Percentiles rank a stretch among this genome's conserved stretches.
These are phyloP conservation scores for Oryza brachyantha DNA, from an alignment of 176 grass and related monocot species.

Conservation along the genomic window DNA sequence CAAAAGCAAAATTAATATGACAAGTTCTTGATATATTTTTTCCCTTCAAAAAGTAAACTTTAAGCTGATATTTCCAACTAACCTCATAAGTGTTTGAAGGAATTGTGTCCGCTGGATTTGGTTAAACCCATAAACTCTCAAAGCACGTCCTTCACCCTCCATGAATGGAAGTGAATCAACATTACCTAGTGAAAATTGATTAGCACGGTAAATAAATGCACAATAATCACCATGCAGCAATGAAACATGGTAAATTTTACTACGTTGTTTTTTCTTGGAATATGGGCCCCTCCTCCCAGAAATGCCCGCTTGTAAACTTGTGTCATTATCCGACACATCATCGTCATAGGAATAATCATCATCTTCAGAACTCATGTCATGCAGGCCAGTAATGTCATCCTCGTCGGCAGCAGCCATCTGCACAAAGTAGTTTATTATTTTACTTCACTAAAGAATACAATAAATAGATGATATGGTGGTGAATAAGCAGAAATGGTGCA, in stretches of 20 bases:
- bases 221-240: slow-evolving; percentile 17
- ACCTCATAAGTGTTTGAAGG: slow-evolving; percentile 85
- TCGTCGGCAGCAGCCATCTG: slow-evolving; percentile 91
- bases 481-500: slow-evolving; percentile 11
- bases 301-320: slow-evolving; percentile 51
- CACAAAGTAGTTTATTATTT: slow-evolving; percentile 18
- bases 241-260: slow-evolving; percentile 33
- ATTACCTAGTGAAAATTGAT: slow-evolving; percentile 45
- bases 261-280: slow-evolving; percentile 90
- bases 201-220: slow-evolving; percentile 27
- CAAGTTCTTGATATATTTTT: slow-evolving; percentile 1
- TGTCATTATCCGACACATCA: slow-evolving; percentile 79
- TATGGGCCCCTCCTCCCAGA: slow-evolving; percentile 55
- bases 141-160: slow-evolving; percentile 81
- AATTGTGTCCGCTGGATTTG: slow-evolving; percentile 73
- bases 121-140: slow-evolving; percentile 95
- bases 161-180: slow-evolving; percentile 80
- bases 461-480: neutral
- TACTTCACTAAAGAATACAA: neutral
- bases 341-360: slow-evolving; percentile 92
- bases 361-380: slow-evolving; percentile 85
- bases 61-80: slow-evolving; percentile 25
- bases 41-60: neutral
- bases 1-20: neutral
- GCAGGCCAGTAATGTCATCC: slow-evolving; percentile 66